A percentile compares a stretch with the other conserved stretches of the same genome.
These are phyloP conservation scores for Ogataea siamensis DNA, from an alignment of 805 yeast genomes.

Conservation along the genomic window DNA sequence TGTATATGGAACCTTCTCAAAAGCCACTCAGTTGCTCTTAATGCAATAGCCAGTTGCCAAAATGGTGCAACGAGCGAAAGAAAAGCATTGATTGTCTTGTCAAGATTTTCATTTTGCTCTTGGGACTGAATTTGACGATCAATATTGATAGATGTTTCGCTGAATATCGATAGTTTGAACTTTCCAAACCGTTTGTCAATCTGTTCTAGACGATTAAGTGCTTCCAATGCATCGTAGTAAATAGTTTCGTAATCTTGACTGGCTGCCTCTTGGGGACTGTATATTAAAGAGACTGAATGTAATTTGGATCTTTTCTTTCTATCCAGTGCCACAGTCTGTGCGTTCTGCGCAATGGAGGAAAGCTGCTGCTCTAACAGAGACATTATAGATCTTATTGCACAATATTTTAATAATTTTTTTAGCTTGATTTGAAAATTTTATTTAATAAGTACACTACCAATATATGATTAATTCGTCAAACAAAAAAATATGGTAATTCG, in stretches of 20 bases:
- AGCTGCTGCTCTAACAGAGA: conserved; percentile 78
- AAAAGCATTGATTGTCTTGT: conserved; percentile 72
- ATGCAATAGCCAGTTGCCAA: conserved; percentile 70
- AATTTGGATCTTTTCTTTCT: conserved; percentile 82
- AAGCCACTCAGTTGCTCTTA: conserved; percentile 91
- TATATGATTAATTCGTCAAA: conserved; percentile 1
- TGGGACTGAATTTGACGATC: conserved; percentile 81
- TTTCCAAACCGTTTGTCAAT: conserved; percentile 73
- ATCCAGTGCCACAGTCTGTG: conserved; percentile 75
- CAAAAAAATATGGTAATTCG: conserved; percentile 4
- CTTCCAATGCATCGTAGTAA: conserved; percentile 68
- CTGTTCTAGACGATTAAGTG: conserved; percentile 65
- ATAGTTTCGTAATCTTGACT: conserved; percentile 89
- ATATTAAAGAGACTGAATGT: conserved; percentile 85
- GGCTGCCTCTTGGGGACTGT: conserved; percentile 85
- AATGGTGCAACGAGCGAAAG: conserved; percentile 72
- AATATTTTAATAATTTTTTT: conserved; percentile 3
- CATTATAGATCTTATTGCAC: conserved; percentile 11
- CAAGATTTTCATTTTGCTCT: conserved; percentile 73
- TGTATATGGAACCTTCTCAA: conserved; percentile 88
- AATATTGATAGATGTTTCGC: conserved; percentile 72
- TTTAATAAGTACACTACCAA: conserved; percentile 7
- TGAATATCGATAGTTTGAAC: conserved; percentile 72
- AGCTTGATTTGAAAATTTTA: conserved; percentile 12
- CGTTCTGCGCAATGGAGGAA: conserved; percentile 60